Evolutionary conservation across 208 protist genomes (phyloP).

Genomic region (Leishmania tarentolae): DNA sequence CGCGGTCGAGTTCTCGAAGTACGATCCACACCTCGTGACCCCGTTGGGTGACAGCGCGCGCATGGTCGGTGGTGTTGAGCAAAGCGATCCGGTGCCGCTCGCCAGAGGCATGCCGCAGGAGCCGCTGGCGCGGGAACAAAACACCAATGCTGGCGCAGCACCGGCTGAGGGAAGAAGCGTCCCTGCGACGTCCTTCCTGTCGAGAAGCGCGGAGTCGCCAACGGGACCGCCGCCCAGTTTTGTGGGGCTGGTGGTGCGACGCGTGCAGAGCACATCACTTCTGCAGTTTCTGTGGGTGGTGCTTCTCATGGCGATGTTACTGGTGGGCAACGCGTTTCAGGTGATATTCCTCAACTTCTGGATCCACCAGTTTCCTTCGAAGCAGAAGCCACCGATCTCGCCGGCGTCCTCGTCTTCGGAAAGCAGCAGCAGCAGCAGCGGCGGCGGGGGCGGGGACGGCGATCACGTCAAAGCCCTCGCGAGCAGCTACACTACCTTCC

Average conservation of each 20-base stretch:
- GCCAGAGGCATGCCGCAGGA: neutral
- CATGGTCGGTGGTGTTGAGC: neutral
- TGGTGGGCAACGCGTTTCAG: constrained; percentile 73
- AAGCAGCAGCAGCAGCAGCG: neutral
- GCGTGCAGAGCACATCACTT: constrained; percentile 23
- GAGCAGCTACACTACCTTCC: constrained; percentile 82
- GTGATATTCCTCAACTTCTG: constrained; percentile 87
- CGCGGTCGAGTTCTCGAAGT: neutral
- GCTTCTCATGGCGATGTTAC: constrained; percentile 54
- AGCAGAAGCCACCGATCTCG: constrained; percentile 31
- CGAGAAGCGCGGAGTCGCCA: neutral
- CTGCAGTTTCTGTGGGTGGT: constrained; percentile 43
- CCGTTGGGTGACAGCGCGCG: neutral
- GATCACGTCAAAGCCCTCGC: constrained; percentile 31
- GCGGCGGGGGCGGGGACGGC: neutral
- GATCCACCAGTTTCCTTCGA: constrained; percentile 58
- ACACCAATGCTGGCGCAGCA: neutral
- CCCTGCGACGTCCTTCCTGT: neutral
- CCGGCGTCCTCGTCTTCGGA: constrained; percentile 39
- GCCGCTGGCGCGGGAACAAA: neutral
- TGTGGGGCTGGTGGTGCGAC: constrained; percentile 13
- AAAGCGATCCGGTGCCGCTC: neutral
- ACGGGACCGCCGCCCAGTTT: constrained; percentile 4
- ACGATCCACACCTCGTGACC: neutral
- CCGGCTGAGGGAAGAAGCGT: neutral